Percentiles rank a stretch among this genome's conserved stretches.
These are phyloP conservation scores for Puccinia hordei DNA, from an alignment of 1,284 basidiomycete genomes.

Conservation along the genomic window DNA sequence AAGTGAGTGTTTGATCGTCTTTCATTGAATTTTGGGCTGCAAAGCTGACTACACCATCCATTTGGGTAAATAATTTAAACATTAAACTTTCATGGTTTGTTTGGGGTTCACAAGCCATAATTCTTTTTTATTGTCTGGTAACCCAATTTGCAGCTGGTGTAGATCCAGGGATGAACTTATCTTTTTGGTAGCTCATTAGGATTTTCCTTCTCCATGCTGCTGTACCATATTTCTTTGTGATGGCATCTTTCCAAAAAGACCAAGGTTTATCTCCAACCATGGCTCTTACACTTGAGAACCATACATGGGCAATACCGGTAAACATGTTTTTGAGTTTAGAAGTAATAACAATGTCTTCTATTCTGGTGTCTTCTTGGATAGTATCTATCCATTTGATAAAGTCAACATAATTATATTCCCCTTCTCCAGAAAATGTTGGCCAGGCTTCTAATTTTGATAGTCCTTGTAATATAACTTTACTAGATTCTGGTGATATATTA, in stretches of 20 bases:
- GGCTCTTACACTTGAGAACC: background rate
- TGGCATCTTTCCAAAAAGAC: background rate
- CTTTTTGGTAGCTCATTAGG: background rate
- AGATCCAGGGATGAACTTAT: background rate
- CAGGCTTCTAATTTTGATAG: slow-evolving; percentile 1
- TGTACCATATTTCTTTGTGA: background rate
- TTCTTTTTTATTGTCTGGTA: slow-evolving; percentile 8
- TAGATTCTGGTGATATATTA: no score
- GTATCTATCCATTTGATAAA: no score
- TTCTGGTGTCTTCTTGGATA: no score
- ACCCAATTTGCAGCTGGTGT: background rate
- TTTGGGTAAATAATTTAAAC: background rate
- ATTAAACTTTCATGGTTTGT: background rate
- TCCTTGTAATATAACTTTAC: no score
- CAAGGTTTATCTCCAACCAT: no score
- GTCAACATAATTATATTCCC: slow-evolving; percentile 17
- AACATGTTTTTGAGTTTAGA: background rate
- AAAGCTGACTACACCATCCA: background rate
- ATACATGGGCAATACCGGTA: background rate
- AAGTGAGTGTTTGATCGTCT: background rate
- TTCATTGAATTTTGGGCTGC: background rate
- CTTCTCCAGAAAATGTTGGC: background rate
- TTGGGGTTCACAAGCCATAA: background rate
- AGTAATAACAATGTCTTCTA: no score
- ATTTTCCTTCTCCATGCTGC: background rate